Base-by-base conservation (phyloP, 176 grass and related monocot species). In the Phoenix dactylifera region DNA sequence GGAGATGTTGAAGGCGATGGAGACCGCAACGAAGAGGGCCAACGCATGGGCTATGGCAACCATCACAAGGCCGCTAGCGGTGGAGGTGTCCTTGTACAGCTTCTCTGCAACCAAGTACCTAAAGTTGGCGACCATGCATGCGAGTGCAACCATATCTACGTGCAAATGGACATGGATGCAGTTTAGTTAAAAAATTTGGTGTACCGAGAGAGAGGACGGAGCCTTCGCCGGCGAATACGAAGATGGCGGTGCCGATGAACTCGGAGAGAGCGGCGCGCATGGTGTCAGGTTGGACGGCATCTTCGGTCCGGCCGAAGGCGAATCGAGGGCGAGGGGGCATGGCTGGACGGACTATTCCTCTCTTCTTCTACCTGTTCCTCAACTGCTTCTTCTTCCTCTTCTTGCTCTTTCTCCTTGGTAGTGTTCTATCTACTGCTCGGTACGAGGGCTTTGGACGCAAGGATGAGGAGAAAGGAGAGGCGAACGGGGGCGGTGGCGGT, bases 161-260 rank as follows among this genome's bases (percentile, higher is more conserved):
- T 35, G 30, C 1, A 35, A 6, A 35, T 9, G 7, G 30, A 9
- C 30, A 35, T 35, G 30, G 6, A 7, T 7, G 30, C 30, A 35
- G 30, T 35, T 35, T 35, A 35, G 30, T 35, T 35, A 7, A 6
- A 35, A 35, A 35, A 35, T 35, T 35, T 35, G 7, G 30, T 9
- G 29, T 60, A 95, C 90, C 79, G 35, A 95, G 85, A 56, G 79
- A 76, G 60, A 80, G 80, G 54, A 85, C 71, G 67, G 90, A 89
- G 64, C 90, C 90, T 59, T 95, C 85, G 16, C 82, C 76, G 50
- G 79, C 85, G 77, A 95, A 89, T 55, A 95, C 90, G 75, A 89
- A 95, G 7, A 95, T 66, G 19, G 76, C 85, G 22, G 90, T 89
- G 66, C 76, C 82, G 22, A 95, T n/a, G 77, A 95, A 79, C 79